These are phyloP conservation scores for Nigrospora oryzae DNA, from an alignment of 2,329 filamentous ascomycete genomes.

Conservation along the genomic window DNA sequence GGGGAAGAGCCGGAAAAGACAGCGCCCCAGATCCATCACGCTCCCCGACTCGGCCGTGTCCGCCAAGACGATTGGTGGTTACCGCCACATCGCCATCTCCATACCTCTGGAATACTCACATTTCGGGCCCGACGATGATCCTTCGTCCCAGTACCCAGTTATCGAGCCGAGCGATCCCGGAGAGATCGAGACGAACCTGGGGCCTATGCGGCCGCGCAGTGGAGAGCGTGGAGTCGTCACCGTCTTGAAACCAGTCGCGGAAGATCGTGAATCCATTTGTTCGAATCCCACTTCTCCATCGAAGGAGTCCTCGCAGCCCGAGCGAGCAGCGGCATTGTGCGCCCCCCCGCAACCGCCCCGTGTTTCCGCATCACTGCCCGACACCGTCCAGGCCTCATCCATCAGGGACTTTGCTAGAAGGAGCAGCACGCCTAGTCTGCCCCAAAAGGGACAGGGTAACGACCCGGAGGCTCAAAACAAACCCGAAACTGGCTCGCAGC, in stretches of 20 bases:
- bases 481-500: too few species aligned
- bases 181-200: conserved; percentile 9
- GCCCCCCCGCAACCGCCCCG: not conserved
- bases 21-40: conserved; percentile 18
- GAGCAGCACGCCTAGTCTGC: not conserved
- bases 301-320: not conserved
- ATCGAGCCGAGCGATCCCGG: conserved; percentile 8
- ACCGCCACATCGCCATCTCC: conserved; percentile 52
- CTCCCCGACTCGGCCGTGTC: conserved; percentile 49
- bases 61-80: conserved; percentile 41
- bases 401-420: not conserved
- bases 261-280: conserved; percentile 22
- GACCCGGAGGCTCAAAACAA: not conserved
- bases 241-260: conserved; percentile 25
- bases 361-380: not conserved
- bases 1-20: conserved; percentile 7
- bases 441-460: not conserved
- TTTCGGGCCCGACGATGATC: conserved; percentile 17
- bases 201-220: conserved; percentile 5
- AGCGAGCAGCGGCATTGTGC: not conserved
- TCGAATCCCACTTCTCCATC: conserved; percentile 1
- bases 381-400: not conserved
- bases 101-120: conserved; percentile 45
- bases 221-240: conserved; percentile 13
- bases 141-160: conserved; percentile 13